Evolutionary conservation across 2,329 filamentous ascomycete genomes (phyloP), one percentile per base, ranked within the genome.

Genomic region (Colletotrichum falcatum): DNA sequence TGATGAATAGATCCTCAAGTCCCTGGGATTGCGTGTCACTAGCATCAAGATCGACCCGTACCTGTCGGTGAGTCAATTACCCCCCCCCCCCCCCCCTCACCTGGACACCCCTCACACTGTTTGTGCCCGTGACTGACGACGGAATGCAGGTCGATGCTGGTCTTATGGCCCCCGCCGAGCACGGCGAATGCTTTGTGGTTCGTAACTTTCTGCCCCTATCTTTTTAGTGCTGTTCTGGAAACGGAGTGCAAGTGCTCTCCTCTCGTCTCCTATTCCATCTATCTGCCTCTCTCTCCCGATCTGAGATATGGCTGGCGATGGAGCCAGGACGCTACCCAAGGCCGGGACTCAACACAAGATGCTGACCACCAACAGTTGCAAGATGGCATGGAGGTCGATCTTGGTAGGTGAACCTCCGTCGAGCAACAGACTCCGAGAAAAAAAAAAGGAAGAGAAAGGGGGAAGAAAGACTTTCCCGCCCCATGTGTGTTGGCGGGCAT

Each of bases 11-110:
- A 84, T 96, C 74, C 88, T 96, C 76, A 95, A 96, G 86, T 94
- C 92, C 14, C 84, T 91, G 74, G 94, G 93, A 58, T 85, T 95
- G 70, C 94, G 92, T 83, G 91, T 94, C 68, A 87, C 83, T 74
- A 79, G 78, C 66, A 79, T 82, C 73, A 85, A 87, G 77, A 86
- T 87, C 70, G 86, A 88, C 74, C 84, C 84, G 8, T 85, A 86
- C 74, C 75, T 86, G 60, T 84, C 84, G 73, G 80, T 80, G 76
- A 70, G 70, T 62, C 35, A 61, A 60, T 5, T 5, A 30, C 6
- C 5, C 26, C 6, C 8, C 14, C 26, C 30, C 30, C 30, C n/a
- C n/a, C n/a, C n/a, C n/a, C n/a, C n/a, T n/a, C 20, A 46, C 28
- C 53, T 33, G 54, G 55, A 23, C 35, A 56, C 49, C 37, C 56